Conservation (phyloP, 2,329 filamentous ascomycete genomes). For the Venturia effusa region DNA sequence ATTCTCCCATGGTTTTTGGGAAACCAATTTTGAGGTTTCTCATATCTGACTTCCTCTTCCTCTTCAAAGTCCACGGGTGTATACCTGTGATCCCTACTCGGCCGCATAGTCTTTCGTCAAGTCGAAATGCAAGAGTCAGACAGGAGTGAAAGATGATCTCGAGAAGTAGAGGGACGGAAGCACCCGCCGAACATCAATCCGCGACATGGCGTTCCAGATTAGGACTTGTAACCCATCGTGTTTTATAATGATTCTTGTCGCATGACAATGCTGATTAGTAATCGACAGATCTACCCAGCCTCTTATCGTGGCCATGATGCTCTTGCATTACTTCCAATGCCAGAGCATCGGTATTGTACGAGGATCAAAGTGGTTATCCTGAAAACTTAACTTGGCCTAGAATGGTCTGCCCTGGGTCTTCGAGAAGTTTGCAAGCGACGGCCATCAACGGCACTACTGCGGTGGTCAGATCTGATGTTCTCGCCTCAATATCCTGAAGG, state of each 20-base stretch:
- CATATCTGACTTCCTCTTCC: not conserved
- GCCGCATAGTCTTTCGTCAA: not conserved
- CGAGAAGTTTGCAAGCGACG: too few species aligned
- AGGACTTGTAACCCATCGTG: not conserved
- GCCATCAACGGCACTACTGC: too few species aligned
- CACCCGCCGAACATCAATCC: not conserved
- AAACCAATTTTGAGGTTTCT: not conserved
- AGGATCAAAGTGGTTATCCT: too few species aligned
- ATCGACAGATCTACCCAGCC: not conserved
- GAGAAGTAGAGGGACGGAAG: not conserved
- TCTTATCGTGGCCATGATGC: too few species aligned
- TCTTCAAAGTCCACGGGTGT: not conserved
- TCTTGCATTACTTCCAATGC: too few species aligned
- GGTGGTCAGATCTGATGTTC: too few species aligned
- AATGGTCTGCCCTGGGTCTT: too few species aligned
- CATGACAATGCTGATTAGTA: not conserved
- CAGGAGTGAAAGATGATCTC: not conserved
- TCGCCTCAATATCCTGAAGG: too few species aligned
- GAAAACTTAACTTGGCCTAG: too few species aligned
- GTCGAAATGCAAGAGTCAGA: not conserved
- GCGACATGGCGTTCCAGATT: not conserved
- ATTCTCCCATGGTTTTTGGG: not conserved
- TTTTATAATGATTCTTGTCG: not conserved
- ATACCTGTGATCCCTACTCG: not conserved
- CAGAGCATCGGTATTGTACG: too few species aligned